Base-by-base conservation (phyloP, 768 basidiomycete species). In the Asterophora lycoperdoides region DNA sequence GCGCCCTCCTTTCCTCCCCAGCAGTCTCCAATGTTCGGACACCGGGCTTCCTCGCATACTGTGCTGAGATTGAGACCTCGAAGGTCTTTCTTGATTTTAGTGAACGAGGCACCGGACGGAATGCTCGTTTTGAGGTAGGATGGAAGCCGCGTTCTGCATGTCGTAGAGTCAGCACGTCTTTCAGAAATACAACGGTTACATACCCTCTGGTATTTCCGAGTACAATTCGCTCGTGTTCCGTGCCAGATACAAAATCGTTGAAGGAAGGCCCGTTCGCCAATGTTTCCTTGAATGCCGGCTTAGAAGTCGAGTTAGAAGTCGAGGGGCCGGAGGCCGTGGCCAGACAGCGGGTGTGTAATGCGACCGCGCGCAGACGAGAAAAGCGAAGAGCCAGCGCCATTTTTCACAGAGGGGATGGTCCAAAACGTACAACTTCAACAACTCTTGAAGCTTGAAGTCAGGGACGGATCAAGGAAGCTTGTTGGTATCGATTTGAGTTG, bases 11-110 rank as follows among this genome's bases (percentile, higher is more conserved):
- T 84, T 8, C 93, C 93, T 35, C 96, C 93, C 96, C 96, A 99
- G 61, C 96, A 99, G 61, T 98, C 95, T n/a, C 95, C 96, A 48
- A 99, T 97, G 61, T 99, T 99, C 0, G 96, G 96, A 73, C 96
- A 99, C 54, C 94, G 79, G 30, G 96, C 96, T 65, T 99, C 96
- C 68, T 99, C 96, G 61, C 96, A 99, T 2, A 99, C 96, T 0
- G 96, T 99, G 61, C 96, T 93, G 41, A 99, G 73, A 7, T 81
- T 81, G 2, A 99, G 78, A 1, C 94, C 95, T 44, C 96, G 76
- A 11, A 99, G 76, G 67, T 99, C 96, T 56, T 86, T 89, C 78
- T 95, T 97, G 55, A 99, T 97, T 61, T 83, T 90, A 55, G 80
- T 85, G 66, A 86, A 99, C 2, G 93, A 92, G 9, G 75, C 73